Base-by-base conservation (phyloP, 768 basidiomycete species). In the Tricholoma bakamatsutake region DNA sequence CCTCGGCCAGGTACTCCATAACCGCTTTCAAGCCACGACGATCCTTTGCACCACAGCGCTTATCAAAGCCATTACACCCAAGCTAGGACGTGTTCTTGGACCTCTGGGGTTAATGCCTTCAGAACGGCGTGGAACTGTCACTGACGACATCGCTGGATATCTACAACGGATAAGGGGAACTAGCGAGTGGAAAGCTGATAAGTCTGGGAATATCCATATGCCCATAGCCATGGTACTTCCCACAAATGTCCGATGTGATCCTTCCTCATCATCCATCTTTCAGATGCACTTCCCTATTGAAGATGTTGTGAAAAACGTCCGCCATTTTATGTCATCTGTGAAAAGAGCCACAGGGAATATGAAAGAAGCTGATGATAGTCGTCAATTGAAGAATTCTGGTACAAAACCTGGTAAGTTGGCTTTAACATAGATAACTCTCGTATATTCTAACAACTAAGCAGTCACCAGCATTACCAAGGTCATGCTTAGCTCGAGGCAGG, bases 31-130 rank as follows among this genome's bases (percentile, higher is more conserved):
- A 58, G 93, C 89, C 5, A 93, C 90, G 12, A 86, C 90, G 45
- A 88, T 94, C 62, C 79, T 98, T 27, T 90, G 88, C 52, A 91
- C 91, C 0, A 84, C 91, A 3, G 79, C 82, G 12, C 83, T 96
- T 64, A 82, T 93, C 53, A 80, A 83, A 45, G 71, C 84, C 31
- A 90, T 98, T 58, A 86, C 88, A 11, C 84, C 88, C 4, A 85
- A 81, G 64, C 79, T 98, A 2, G 94, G 69, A 73, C 90, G 73
- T 72, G 88, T 70, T 75, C 90, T 71, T 71, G 84, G 96, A 62
- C 95, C 93, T 40, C 83, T 91, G 52, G 96, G 96, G 54, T 73
- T 98, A 45, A 97, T 99, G 95, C 97, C 97, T 10, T 89, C 90
- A 6, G 91, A 88, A 59, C 85, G 94, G 68, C 81, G 94, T 55